Evolutionary conservation across 805 yeast species (phyloP), one percentile per base, ranked within the genome.

Genomic region (Blastobotrys parvus): DNA sequence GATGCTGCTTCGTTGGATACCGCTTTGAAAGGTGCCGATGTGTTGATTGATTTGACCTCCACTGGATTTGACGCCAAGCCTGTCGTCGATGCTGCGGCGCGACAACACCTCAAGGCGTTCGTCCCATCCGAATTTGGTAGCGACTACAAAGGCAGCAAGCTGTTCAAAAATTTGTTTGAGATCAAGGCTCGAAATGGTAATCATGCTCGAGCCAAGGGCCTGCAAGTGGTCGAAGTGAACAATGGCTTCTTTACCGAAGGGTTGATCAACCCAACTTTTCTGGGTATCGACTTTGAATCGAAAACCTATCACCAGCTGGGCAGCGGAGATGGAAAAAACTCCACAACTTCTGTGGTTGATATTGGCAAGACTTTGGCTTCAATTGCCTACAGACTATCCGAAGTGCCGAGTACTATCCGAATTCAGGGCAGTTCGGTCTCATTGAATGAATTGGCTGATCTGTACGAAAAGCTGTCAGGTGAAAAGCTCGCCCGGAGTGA

Each of bases 21-120:
- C 4, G 67, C 67, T 17, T 61, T 79, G 38, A 52, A 57, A 34
- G 77, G 75, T 10, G 65, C 61, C 22, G 80, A 77, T 50, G 78
- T 72, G 16, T 60, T 79, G 16, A 56, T 80, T 50, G 71, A 74
- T 18, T 18, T 32, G 19, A 15, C 35, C 35, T n/a, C n/a, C n/a
- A n/a, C n/a, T n/a, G n/a, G n/a, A n/a, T n/a, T n/a, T n/a, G n/a
- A n/a, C n/a, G n/a, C n/a, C n/a, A n/a, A n/a, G n/a, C n/a, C n/a
- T n/a, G n/a, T n/a, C n/a, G n/a, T n/a, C n/a, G n/a, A n/a, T n/a
- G n/a, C n/a, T n/a, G n/a, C n/a, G n/a, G n/a, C n/a, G n/a, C n/a
- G n/a, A n/a, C n/a, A n/a, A n/a, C n/a, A n/a, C n/a, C n/a, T n/a
- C n/a, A n/a, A n/a, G n/a, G n/a, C n/a, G n/a, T n/a, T n/a, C n/a